phyloP scores from a whole-genome alignment of 768 basidiomycete species.

The Russula virescens region DNA sequence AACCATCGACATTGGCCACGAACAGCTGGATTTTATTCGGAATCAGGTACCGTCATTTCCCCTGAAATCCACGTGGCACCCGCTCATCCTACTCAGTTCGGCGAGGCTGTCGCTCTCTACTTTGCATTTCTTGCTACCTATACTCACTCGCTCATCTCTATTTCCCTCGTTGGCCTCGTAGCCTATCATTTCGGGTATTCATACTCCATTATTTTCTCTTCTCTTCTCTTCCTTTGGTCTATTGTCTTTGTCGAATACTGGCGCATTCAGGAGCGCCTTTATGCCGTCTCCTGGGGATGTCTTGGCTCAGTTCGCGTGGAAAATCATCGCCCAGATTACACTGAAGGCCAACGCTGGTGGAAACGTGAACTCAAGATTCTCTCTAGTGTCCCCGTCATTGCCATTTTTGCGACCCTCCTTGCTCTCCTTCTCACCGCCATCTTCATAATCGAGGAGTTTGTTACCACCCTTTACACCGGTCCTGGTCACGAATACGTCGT shows the following conservation, averaged over 20 bases:
- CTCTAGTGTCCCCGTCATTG: slow-evolving; percentile 65
- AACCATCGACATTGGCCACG: slow-evolving; percentile 35
- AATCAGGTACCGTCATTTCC: slow-evolving; percentile 49
- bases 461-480: slow-evolving; percentile 82
- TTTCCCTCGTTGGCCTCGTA: slow-evolving; percentile 61
- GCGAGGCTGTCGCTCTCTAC: slow-evolving; percentile 79
- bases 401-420: slow-evolving; percentile 65
- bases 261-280: slow-evolving; percentile 76
- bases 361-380: slow-evolving; percentile 60
- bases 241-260: slow-evolving; percentile 87
- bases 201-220: slow-evolving; percentile 74
- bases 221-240: slow-evolving; percentile 76
- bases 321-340: slow-evolving; percentile 56
- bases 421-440: slow-evolving; percentile 70
- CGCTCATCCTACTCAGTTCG: slow-evolving; percentile 46
- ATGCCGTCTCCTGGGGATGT: slow-evolving; percentile 80
- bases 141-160: slow-evolving; percentile 71
- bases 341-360: slow-evolving; percentile 60
- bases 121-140: slow-evolving; percentile 86
- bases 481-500: slow-evolving; percentile 77
- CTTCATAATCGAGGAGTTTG: slow-evolving; percentile 86
- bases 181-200: slow-evolving; percentile 66
- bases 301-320: slow-evolving; percentile 74
- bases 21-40: slow-evolving; percentile 63
- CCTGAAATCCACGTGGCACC: slow-evolving; percentile 13